Evolutionary conservation across 805 yeast genomes (phyloP).

Genomic region (Scheffersomyces stipitis): DNA sequence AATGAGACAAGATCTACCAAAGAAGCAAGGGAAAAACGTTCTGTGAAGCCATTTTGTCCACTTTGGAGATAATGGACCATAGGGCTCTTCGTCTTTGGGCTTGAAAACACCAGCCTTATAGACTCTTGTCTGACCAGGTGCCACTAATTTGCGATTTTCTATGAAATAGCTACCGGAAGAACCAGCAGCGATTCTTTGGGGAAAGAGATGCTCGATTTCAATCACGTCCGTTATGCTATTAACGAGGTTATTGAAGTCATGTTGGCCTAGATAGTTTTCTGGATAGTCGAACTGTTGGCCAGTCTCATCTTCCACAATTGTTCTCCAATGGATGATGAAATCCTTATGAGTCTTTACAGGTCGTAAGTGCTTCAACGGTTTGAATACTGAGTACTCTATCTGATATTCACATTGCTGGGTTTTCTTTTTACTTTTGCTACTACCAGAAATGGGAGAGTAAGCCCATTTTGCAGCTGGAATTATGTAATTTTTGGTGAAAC

Average conservation of each 20-base stretch:
- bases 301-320: conserved; percentile 11
- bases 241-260: conserved; percentile 40
- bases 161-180: conserved; percentile 73
- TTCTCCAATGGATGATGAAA: conserved; percentile 14
- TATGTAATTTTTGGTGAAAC: conserved; percentile 20
- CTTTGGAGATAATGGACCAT: conserved; percentile 74
- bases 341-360: conserved; percentile 18
- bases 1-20: conserved; percentile 69
- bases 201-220: conserved; percentile 41
- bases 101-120: conserved; percentile 61
- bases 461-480: conserved; percentile 34
- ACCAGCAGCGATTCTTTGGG: conserved; percentile 59
- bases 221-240: conserved; percentile 47
- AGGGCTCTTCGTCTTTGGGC: conserved; percentile 80
- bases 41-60: conserved; percentile 81
- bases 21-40: conserved; percentile 73
- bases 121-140: conserved; percentile 6
- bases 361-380: conserved; percentile 24
- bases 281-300: conserved; percentile 16
- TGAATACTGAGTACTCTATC: conserved; percentile 58
- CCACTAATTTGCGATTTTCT: conserved; percentile 13
- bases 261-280: conserved; percentile 18
- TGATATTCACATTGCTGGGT: conserved; percentile 27
- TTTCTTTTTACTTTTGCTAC: conserved; percentile 8
- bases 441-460: conserved; percentile 19